Evolutionary conservation across 176 grass and related monocot genomes (phyloP), one percentile per base, ranked within the genome.

Genomic region (Oryza australiensis): DNA sequence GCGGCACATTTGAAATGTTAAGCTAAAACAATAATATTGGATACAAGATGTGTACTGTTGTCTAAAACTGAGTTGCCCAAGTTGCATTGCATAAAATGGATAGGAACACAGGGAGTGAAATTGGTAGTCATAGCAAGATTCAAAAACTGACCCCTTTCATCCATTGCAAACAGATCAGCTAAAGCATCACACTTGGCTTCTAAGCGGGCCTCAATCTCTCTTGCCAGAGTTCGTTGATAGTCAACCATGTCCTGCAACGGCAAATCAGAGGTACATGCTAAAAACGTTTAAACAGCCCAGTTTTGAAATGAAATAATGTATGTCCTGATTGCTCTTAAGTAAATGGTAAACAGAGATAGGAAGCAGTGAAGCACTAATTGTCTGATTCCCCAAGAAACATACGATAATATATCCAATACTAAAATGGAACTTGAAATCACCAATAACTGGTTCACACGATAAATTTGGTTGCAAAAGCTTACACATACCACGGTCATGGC

Each of bases 141-240:
- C 76, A 62, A 43, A 71, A 74, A 74, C 86, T 83, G n/a, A 98
- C 96, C 90, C 46, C 87, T 95, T 78, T 93, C 86, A 73, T 93
- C 90, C 87, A 89, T 91, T 68, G 84, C 79, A 91, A 98, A 98
- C 24, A 93, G 70, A 84, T 93, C 96, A 87, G 93, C 80, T 73
- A 98, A 92, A 53, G 86, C 84, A 55, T 98, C 96, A 83, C 93
- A 95, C 68, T 98, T 98, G 63, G 90, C 87, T 84, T 95, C 87
- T 79, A 98, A 87, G n/a, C 93, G 92, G 42, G 93, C 85, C 75
- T 98, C 96, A 64, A 98, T 95, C 89, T 95, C 90, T 72, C 87
- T 93, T 68, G 85, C 68, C 80, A 98, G 81, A 49, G 90, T 83
- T 71, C 91, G 93, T 80, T 98, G 90, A 80, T 98, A 95, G 46